Evolutionary conservation across 164 flowering plant genomes (phyloP).

Genomic region (Sextonia rubra): DNA sequence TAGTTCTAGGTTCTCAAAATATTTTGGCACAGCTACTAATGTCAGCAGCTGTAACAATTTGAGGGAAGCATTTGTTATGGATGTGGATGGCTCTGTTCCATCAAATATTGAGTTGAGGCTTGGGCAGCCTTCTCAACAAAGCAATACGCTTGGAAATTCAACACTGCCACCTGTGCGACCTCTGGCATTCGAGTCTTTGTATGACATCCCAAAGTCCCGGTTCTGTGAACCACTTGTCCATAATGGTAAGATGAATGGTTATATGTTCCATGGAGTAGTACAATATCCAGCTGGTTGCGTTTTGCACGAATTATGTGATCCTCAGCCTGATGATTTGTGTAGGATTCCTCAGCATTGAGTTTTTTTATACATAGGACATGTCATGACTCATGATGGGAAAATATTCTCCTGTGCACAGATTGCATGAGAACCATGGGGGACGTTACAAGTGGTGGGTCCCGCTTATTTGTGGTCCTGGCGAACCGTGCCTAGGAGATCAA

Average conservation of each 20-base stretch:
- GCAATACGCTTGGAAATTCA: conserved; percentile 23
- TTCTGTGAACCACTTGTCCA: conserved; percentile 24
- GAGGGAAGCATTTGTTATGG: conserved; percentile 19
- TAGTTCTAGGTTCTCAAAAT: conserved; percentile 18
- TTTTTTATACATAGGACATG: too few species aligned
- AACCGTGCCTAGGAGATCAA: too few species aligned
- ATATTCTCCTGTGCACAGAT: too few species aligned
- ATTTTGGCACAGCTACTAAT: conserved; percentile 17
- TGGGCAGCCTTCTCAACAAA: conserved; percentile 60
- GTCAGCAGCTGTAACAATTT: conserved; percentile 12
- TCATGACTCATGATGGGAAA: too few species aligned
- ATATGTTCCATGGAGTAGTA: neutral
- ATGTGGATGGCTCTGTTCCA: conserved; percentile 23
- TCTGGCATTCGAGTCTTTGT: conserved; percentile 16
- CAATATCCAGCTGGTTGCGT: neutral
- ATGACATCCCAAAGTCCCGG: conserved; percentile 20
- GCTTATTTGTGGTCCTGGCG: too few species aligned
- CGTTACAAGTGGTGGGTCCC: too few species aligned
- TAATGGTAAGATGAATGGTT: conserved; percentile 28
- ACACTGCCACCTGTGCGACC: conserved; percentile 15
- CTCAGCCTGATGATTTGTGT: neutral
- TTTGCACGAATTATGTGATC: neutral
- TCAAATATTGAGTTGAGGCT: conserved; percentile 65
- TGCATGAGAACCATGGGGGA: too few species aligned
- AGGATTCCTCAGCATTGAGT: neutral